Conservation (phyloP, 2,329 filamentous ascomycete species). For the Calonectria pteridis region DNA sequence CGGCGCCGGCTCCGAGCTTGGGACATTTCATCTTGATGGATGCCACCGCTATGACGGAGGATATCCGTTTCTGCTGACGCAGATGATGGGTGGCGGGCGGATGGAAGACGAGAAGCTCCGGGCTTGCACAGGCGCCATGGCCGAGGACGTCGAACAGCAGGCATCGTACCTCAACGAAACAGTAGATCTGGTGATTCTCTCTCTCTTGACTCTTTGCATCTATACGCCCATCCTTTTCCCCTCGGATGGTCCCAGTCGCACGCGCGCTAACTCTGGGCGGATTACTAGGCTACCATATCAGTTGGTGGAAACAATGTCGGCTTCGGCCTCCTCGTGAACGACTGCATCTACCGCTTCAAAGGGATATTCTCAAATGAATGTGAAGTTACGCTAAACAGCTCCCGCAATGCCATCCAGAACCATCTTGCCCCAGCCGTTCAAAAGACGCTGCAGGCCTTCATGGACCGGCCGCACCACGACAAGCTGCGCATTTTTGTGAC, state of each 20-base stretch:
- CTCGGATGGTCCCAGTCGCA: background rate
- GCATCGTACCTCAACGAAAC: background rate
- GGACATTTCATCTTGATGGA: slow-evolving; percentile 5
- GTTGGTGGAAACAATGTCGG: slow-evolving; percentile 1
- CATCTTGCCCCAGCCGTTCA: background rate
- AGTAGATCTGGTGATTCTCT: background rate
- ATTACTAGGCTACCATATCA: background rate
- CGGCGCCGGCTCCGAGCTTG: slow-evolving; percentile 8
- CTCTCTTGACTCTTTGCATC: too few relatives aligned
- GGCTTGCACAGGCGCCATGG: background rate
- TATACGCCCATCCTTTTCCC: background rate
- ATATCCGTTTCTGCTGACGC: background rate
- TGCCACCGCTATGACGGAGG: slow-evolving; percentile 14
- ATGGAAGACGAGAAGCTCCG: background rate
- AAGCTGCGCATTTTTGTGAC: background rate
- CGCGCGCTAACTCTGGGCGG: background rate
- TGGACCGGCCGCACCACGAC: background rate
- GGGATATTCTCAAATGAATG: background rate
- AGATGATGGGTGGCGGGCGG: background rate
- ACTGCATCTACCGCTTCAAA: slow-evolving; percentile 19
- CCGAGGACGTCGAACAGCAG: background rate
- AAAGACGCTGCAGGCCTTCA: background rate
- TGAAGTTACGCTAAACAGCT: background rate
- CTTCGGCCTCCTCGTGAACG: slow-evolving; percentile 6
- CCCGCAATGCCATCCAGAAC: background rate